These are phyloP conservation scores for Pelargonium citronellum DNA, from an alignment of 441 rosid genomes.

Conservation along the genomic window DNA sequence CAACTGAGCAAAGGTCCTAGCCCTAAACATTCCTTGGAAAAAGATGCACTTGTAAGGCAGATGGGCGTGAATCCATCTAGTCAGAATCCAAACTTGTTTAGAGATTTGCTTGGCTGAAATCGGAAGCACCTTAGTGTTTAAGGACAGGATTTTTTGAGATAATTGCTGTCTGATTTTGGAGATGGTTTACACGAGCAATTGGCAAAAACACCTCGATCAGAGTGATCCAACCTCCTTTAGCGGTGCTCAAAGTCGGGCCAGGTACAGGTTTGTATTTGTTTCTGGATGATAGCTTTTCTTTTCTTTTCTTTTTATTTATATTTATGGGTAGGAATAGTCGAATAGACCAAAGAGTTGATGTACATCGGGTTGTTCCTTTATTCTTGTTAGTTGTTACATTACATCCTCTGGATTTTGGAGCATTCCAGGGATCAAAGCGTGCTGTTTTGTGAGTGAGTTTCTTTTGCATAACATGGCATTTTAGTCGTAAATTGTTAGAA, in stretches of 20 bases:
- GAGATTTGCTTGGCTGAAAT: slow-evolving; percentile 70
- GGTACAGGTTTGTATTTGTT: slow-evolving; percentile 28
- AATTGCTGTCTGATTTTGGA: slow-evolving; percentile 12
- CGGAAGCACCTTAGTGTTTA: background rate
- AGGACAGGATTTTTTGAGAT: background rate
- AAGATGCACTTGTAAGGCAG: slow-evolving; percentile 90
- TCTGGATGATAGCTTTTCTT: slow-evolving; percentile 16
- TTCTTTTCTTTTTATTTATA: no score
- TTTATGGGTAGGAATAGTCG: slow-evolving; percentile 14
- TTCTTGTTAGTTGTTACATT: slow-evolving; percentile 1
- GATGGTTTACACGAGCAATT: background rate
- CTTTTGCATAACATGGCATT: no score
- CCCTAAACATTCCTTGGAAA: slow-evolving; percentile 63
- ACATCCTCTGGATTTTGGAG: slow-evolving; percentile 7
- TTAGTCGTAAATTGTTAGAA: no score
- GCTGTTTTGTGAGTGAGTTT: background rate
- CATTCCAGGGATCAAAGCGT: slow-evolving; percentile 4
- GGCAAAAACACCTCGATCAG: background rate
- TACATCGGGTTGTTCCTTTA: slow-evolving; percentile 2
- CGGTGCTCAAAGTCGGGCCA: slow-evolving; percentile 8
- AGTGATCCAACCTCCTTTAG: slow-evolving; percentile 10
- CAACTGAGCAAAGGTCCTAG: slow-evolving; percentile 62
- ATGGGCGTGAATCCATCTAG: slow-evolving; percentile 86
- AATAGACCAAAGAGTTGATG: slow-evolving; percentile 6
- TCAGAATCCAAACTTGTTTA: slow-evolving; percentile 84